Evolutionary conservation across 2,329 filamentous ascomycete genomes (phyloP).

Genomic region (Ceratocystis colombiana): DNA sequence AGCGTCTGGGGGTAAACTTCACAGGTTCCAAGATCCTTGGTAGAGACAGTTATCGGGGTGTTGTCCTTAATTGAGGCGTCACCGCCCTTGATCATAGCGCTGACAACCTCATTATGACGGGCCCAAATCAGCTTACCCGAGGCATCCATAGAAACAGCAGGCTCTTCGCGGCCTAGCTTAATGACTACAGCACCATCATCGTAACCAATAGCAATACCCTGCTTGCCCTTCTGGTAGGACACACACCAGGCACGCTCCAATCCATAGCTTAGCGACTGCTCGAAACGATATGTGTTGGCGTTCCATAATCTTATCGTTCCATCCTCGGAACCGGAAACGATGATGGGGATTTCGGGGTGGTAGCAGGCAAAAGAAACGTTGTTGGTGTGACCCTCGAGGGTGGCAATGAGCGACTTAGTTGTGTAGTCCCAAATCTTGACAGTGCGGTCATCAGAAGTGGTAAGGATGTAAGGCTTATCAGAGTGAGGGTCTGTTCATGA

Average conservation of each 20-base stretch:
- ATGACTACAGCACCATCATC: constrained; percentile 97
- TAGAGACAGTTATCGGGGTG: constrained; percentile 71
- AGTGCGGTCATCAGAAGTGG: constrained; percentile 90
- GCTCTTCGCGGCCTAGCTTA: constrained; percentile 94
- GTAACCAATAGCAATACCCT: constrained; percentile 90
- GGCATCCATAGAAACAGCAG: constrained; percentile 92
- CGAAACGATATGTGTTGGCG: constrained; percentile 90
- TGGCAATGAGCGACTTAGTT: constrained; percentile 92
- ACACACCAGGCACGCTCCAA: constrained; percentile 97
- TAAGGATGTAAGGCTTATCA: constrained; percentile 79
- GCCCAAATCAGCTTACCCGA: constrained; percentile 97
- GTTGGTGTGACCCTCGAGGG: constrained; percentile 90
- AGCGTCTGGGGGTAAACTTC: constrained; percentile 95
- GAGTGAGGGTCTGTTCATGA: constrained; percentile 46
- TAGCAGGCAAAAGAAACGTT: constrained; percentile 98
- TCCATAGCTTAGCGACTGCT: constrained; percentile 93
- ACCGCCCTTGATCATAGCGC: constrained; percentile 86
- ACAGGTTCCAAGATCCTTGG: constrained; percentile 90
- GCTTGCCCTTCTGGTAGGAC: constrained; percentile 85
- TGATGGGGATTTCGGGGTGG: constrained; percentile 91
- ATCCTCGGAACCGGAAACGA: constrained; percentile 95
- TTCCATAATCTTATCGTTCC: constrained; percentile 98
- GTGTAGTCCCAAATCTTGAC: constrained; percentile 99
- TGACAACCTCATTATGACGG: constrained; percentile 87
- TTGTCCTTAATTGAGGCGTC: constrained; percentile 78